phyloP scores from a whole-genome alignment of 2,329 filamentous ascomycete species.

The Phoma sp. region DNA sequence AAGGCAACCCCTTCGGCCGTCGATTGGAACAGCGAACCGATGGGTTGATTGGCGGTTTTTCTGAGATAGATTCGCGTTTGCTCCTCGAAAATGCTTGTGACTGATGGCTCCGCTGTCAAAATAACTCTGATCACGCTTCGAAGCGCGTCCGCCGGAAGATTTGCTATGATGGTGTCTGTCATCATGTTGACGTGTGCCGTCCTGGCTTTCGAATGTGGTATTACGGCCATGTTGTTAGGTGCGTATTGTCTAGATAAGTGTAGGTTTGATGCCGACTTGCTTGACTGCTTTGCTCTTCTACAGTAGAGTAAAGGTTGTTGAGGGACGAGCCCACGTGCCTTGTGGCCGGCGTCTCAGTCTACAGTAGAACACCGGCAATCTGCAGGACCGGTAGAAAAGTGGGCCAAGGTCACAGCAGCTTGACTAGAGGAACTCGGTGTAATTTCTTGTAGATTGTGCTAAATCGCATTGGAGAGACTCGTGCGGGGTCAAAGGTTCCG shows the following conservation, averaged over 20 bases:
- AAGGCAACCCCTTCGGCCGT: slow-evolving; percentile 7
- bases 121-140: slow-evolving; percentile 47
- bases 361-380: not conserved
- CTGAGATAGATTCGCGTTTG: slow-evolving; percentile 31
- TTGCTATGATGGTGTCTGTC: slow-evolving; percentile 56
- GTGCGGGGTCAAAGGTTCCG: too few relatives aligned
- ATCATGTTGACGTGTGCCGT: slow-evolving; percentile 57
- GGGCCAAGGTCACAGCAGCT: not conserved
- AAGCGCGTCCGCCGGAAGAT: slow-evolving; percentile 50
- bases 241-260: not conserved
- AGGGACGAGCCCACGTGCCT: not conserved
- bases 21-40: not conserved
- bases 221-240: not conserved
- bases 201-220: slow-evolving; percentile 18
- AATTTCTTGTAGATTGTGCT: too few relatives aligned
- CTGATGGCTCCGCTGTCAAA: slow-evolving; percentile 32
- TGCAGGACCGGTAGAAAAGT: too few relatives aligned
- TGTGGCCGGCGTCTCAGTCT: not conserved
- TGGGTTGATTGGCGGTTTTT: not conserved
- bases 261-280: not conserved
- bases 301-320: not conserved
- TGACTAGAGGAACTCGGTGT: too few relatives aligned
- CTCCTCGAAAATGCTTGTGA: slow-evolving; percentile 45
- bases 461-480: too few relatives aligned
- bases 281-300: not conserved